These are phyloP conservation scores for Fusarium euwallaceae DNA, from an alignment of 2,329 filamentous ascomycete genomes.

Conservation along the genomic window DNA sequence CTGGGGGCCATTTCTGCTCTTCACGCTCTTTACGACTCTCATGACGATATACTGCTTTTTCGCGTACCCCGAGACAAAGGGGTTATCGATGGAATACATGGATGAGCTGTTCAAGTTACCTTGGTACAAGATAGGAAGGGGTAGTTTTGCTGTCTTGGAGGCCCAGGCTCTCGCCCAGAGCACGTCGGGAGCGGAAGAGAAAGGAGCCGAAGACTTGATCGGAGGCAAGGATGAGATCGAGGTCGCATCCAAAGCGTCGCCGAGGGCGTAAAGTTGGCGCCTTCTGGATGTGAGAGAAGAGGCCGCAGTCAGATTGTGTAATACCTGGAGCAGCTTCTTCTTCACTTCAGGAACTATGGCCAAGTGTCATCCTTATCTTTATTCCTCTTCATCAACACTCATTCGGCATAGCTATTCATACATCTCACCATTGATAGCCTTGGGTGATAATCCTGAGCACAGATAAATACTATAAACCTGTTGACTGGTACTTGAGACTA, in stretches of 20 bases:
- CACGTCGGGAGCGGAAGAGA: background rate
- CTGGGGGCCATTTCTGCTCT: conserved; percentile 20
- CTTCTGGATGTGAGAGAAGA: background rate
- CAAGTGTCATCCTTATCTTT: background rate
- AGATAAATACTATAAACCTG: background rate
- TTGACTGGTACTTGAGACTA: background rate
- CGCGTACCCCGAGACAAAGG: conserved; percentile 18
- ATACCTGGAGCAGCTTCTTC: background rate
- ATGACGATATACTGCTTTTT: conserved; percentile 15
- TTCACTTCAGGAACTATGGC: background rate
- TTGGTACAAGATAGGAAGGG: conserved; percentile 16
- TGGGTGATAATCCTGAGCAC: background rate
- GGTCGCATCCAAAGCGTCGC: background rate
- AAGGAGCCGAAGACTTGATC: background rate
- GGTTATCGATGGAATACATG: conserved; percentile 18
- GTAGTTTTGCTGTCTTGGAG: conserved; percentile 4
- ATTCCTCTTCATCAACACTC: background rate
- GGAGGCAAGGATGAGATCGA: conserved; percentile 1
- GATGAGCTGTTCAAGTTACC: conserved; percentile 19
- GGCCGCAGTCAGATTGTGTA: background rate
- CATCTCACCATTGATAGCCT: background rate
- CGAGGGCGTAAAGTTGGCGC: background rate
- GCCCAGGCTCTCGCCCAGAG: background rate
- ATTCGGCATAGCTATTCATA: background rate
- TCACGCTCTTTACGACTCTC: background rate